Percentiles rank a stretch among this genome's conserved stretches.
Conservation (phyloP, 1,284 basidiomycete species). For the Sphagnurus paluster region DNA sequence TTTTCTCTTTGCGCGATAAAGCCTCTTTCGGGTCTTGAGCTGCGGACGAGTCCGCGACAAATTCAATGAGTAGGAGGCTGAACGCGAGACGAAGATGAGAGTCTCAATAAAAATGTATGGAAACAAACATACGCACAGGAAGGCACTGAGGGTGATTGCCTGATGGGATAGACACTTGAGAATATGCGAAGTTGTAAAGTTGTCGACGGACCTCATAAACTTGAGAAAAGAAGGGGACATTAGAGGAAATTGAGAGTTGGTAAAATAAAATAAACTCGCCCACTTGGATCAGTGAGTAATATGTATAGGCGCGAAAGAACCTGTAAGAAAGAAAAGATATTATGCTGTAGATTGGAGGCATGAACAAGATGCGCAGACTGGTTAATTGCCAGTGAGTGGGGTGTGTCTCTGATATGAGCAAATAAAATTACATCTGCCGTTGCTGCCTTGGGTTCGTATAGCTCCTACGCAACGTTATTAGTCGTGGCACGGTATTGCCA, state of each 20-base stretch:
- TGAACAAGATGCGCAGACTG: slow-evolving; percentile 6
- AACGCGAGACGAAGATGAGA: slow-evolving; percentile 14
- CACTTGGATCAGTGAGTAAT: slow-evolving; percentile 74
- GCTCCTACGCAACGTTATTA: slow-evolving; percentile 56
- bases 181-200: slow-evolving; percentile 29
- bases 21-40: slow-evolving; percentile 62
- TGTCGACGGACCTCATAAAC: slow-evolving; percentile 44
- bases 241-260: neutral
- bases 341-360: slow-evolving; percentile 41
- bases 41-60: slow-evolving; percentile 66
- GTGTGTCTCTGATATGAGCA: neutral
- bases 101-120: neutral
- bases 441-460: slow-evolving; percentile 71
- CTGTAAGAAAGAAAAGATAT: slow-evolving; percentile 87
- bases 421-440: slow-evolving; percentile 64
- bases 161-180: too few species aligned
- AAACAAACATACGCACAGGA: slow-evolving; percentile 49
- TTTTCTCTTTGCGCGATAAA: slow-evolving; percentile 78
- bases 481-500: slow-evolving; percentile 23
- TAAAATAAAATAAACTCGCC: slow-evolving; percentile 45
- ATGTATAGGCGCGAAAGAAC: slow-evolving; percentile 77
- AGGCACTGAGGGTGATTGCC: slow-evolving; percentile 76
- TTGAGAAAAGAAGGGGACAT: slow-evolving; percentile 20
- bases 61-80: slow-evolving; percentile 80
- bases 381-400: neutral